Evolutionary conservation across 805 yeast species (phyloP).

Genomic region (Wickerhamiella qilinensis): DNA sequence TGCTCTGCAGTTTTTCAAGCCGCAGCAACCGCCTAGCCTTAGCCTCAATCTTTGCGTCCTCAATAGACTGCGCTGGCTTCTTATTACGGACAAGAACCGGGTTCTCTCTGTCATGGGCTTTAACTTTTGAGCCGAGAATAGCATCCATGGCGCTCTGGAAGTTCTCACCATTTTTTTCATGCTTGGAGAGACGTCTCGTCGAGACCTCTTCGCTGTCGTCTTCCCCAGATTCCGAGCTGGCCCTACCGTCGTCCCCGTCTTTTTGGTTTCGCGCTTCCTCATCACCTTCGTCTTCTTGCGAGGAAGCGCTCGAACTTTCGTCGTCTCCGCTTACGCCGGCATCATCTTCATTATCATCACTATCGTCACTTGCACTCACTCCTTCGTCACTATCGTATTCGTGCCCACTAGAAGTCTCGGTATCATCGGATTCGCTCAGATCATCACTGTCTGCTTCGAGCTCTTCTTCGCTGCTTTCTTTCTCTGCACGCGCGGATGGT

Average conservation of each 20-base stretch:
- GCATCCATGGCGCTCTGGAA: constrained; percentile 77
- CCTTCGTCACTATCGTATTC: constrained; percentile 1
- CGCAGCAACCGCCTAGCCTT: constrained; percentile 60
- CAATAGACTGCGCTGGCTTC: constrained; percentile 55
- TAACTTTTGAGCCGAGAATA: constrained; percentile 66
- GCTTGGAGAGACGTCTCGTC: too few species aligned
- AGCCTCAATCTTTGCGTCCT: constrained; percentile 64
- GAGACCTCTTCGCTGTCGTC: too few species aligned
- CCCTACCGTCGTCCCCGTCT: constrained; percentile 18
- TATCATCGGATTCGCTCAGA: too few species aligned
- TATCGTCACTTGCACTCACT: neutral
- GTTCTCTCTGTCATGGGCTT: constrained; percentile 76
- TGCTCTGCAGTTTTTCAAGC: constrained; percentile 51
- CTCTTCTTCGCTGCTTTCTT: too few species aligned
- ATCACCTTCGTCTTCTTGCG: constrained; percentile 13
- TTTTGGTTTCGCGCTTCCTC: constrained; percentile 11
- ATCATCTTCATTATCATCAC: constrained; percentile 3
- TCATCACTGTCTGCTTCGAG: too few species aligned
- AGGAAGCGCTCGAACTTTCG: too few species aligned
- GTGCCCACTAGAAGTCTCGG: too few species aligned
- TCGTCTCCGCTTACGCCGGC: constrained; percentile 13
- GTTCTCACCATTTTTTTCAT: too few species aligned
- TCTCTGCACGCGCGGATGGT: too few species aligned
- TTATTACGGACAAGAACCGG: constrained; percentile 80
- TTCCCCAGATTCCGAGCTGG: constrained; percentile 40